These are phyloP conservation scores for Elaeagnus macrophylla DNA, from an alignment of 306 rosid genomes.

Conservation along the genomic window DNA sequence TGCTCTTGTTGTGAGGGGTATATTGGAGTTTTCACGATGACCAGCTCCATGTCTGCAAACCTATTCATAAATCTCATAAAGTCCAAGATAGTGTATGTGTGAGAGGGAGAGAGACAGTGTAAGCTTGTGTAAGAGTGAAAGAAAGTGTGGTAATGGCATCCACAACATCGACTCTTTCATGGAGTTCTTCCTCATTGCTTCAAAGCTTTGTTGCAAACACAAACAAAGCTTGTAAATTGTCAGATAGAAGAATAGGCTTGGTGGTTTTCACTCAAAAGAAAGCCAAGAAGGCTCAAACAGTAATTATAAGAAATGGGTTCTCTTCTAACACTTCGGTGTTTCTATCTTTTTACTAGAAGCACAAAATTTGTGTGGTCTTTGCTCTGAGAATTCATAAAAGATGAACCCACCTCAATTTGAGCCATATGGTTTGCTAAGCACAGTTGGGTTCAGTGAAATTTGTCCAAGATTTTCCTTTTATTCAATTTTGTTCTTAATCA, in stretches of 20 bases:
- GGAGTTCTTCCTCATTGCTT: slow-evolving; percentile 39
- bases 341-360: no score
- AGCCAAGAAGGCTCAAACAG: slow-evolving; percentile 60
- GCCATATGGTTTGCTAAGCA: neutral
- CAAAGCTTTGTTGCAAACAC: slow-evolving; percentile 27
- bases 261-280: slow-evolving; percentile 59
- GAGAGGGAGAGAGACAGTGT: neutral
- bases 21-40: no score
- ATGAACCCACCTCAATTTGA: no score
- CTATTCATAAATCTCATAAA: neutral
- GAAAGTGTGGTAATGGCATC: slow-evolving; percentile 43
- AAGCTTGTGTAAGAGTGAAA: neutral
- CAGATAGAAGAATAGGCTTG: slow-evolving; percentile 19
- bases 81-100: no score
- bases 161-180: slow-evolving; percentile 39
- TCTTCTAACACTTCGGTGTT: neutral
- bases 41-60: no score
- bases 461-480: neutral
- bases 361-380: neutral
- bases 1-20: no score
- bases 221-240: slow-evolving; percentile 23
- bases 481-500: neutral
- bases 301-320: slow-evolving; percentile 16
- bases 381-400: no score
- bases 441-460: neutral